A percentile compares a stretch with the other conserved stretches of the same genome.
phyloP scores from a whole-genome alignment of 2,329 filamentous ascomycete genomes.

The Hypoxylon sp. region DNA sequence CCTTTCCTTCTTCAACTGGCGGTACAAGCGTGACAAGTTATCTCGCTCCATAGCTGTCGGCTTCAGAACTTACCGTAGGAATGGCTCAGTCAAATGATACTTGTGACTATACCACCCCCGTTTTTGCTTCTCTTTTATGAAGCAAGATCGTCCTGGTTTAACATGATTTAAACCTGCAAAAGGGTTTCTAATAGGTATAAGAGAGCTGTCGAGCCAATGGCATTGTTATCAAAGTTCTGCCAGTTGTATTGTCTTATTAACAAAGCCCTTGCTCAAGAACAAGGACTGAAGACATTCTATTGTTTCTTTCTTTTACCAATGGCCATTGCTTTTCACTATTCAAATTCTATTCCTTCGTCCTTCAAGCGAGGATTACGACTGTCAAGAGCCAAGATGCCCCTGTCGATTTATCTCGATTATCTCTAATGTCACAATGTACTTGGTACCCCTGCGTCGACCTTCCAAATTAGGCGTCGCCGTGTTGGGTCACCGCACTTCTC shows the following conservation, averaged over 20 bases:
- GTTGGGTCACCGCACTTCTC: conserved; percentile 3
- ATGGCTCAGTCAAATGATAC: background rate
- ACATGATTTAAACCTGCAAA: background rate
- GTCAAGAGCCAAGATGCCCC: background rate
- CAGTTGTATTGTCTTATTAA: background rate
- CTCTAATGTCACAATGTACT: background rate
- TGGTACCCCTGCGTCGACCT: conserved; percentile 5
- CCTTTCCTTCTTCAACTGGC: conserved; percentile 7
- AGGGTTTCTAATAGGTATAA: background rate
- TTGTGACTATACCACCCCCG: background rate
- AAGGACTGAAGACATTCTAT: background rate
- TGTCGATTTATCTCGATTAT: background rate
- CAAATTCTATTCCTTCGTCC: background rate
- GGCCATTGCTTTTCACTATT: background rate
- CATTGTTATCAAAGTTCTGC: background rate
- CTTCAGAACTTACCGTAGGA: background rate
- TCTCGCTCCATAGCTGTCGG: background rate
- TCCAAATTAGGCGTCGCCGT: conserved; percentile 17
- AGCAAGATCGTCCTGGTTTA: no score
- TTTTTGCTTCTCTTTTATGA: background rate
- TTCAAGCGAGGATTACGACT: background rate
- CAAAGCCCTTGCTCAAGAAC: background rate
- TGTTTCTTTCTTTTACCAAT: background rate
- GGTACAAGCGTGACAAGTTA: background rate
- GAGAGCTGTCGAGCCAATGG: background rate